phyloP scores from a whole-genome alignment of 2,329 filamentous ascomycete genomes.

The Sphaerostilbella broomeana region DNA sequence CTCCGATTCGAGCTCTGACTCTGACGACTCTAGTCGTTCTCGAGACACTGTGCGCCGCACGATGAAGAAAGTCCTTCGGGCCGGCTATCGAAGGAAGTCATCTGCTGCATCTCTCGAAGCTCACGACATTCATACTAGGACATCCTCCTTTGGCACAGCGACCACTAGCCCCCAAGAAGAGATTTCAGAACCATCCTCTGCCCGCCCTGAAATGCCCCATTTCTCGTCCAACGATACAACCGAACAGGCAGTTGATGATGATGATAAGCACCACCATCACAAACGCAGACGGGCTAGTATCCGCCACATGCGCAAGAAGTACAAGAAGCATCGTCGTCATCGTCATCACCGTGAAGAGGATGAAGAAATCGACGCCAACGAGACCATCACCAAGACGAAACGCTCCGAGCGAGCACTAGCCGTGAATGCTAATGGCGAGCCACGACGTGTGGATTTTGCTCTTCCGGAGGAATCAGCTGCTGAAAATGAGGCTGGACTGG shows the following conservation, averaged over 20 bases:
- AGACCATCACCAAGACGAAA: constrained; percentile 29
- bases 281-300: constrained; percentile 28
- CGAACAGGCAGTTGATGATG: constrained; percentile 42
- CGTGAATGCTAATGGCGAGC: constrained; percentile 35
- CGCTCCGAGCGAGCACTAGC: no score
- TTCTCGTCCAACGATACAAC: constrained; percentile 32
- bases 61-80: constrained; percentile 68
- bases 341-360: constrained; percentile 27
- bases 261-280: constrained; percentile 28
- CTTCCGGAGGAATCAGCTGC: constrained; percentile 23
- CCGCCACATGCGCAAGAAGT: constrained; percentile 36
- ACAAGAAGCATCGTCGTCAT: constrained; percentile 39
- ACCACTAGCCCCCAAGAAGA: constrained; percentile 32
- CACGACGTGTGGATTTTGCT: constrained; percentile 55
- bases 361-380: constrained; percentile 20
- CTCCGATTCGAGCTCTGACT: constrained; percentile 62
- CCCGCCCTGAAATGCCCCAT: constrained; percentile 31
- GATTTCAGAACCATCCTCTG: constrained; percentile 32
- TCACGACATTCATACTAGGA: constrained; percentile 28
- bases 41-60: constrained; percentile 62
- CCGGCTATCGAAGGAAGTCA: constrained; percentile 67
- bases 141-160: constrained; percentile 37
- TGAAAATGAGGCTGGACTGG: constrained; percentile 23
- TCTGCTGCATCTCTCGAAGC: constrained; percentile 64
- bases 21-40: constrained; percentile 53